Evolutionary conservation across 768 basidiomycete genomes (phyloP).

Genomic region (Heimioporus sp.): DNA sequence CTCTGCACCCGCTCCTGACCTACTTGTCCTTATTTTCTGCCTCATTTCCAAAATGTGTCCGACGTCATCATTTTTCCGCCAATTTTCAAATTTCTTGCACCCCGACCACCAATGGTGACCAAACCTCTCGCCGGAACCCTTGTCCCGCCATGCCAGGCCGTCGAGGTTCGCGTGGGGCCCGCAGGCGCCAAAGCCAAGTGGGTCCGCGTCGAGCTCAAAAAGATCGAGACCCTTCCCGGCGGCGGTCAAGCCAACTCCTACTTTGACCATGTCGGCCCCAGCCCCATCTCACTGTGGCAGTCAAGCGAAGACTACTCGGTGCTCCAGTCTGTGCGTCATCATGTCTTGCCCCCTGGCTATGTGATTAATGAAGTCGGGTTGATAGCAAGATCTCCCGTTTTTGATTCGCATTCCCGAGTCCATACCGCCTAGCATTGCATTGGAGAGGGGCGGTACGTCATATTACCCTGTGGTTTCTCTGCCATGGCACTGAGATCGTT

Average conservation of each 20-base stretch:
- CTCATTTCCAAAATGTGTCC: neutral
- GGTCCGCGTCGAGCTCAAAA: constrained; percentile 88
- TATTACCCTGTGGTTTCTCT: neutral
- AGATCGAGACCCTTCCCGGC: constrained; percentile 81
- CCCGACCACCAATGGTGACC: too few relatives aligned
- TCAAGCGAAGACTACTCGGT: constrained; percentile 71
- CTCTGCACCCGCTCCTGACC: constrained; percentile 1
- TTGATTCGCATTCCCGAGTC: constrained; percentile 90
- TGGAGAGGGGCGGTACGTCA: constrained; percentile 68
- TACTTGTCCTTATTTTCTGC: neutral
- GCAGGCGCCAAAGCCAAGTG: constrained; percentile 87
- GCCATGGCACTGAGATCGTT: neutral
- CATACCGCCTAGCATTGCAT: constrained; percentile 79
- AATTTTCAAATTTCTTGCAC: neutral
- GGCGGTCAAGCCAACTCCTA: constrained; percentile 69
- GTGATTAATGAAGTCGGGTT: neutral
- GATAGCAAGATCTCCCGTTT: constrained; percentile 85
- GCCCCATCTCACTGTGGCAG: constrained; percentile 82
- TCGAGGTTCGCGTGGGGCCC: constrained; percentile 77
- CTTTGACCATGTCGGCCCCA: constrained; percentile 77
- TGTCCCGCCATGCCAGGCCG: constrained; percentile 48
- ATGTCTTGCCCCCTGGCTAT: neutral
- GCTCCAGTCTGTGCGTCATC: constrained; percentile 57
- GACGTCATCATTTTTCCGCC: too few relatives aligned
- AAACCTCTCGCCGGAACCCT: neutral